Percentiles rank a stretch among this genome's conserved stretches.
phyloP scores from a whole-genome alignment of 2,329 filamentous ascomycete species.

The Thielaviopsis ethacetica region DNA sequence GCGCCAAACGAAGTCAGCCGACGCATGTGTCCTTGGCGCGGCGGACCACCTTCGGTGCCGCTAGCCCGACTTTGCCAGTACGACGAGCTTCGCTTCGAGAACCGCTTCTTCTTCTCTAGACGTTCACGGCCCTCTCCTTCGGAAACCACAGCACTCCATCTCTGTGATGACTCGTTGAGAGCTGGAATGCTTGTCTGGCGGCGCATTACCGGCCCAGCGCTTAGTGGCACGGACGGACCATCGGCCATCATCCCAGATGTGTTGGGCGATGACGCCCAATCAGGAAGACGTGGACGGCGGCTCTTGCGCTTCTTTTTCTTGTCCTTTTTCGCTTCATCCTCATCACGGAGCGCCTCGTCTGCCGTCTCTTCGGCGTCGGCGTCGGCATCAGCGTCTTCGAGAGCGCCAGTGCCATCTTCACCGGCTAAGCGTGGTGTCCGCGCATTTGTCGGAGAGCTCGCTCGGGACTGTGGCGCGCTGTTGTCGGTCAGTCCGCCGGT shows the following conservation, averaged over 20 bases:
- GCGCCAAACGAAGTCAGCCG: slow-evolving; percentile 50
- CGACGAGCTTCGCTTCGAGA: slow-evolving; percentile 3
- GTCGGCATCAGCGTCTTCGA: slow-evolving; percentile 48
- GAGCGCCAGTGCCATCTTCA: slow-evolving; percentile 30
- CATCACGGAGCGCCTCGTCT: slow-evolving; percentile 38
- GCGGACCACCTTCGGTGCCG: slow-evolving; percentile 6
- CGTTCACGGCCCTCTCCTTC: slow-evolving; percentile 59
- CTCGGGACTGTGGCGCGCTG: slow-evolving; percentile 16
- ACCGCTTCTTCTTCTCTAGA: slow-evolving; percentile 25
- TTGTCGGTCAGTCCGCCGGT: slow-evolving; percentile 15
- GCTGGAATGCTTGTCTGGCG: slow-evolving; percentile 53
- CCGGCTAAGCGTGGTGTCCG: slow-evolving; percentile 2
- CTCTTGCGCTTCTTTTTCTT: slow-evolving; percentile 50
- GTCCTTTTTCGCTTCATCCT: slow-evolving; percentile 31
- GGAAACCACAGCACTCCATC: slow-evolving; percentile 32
- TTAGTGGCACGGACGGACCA: slow-evolving; percentile 15
- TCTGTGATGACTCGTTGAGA: slow-evolving; percentile 39
- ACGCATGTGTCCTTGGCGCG: slow-evolving; percentile 39
- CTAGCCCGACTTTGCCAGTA: slow-evolving; percentile 7
- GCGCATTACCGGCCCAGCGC: slow-evolving; percentile 33
- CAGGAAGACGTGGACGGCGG: slow-evolving; percentile 34
- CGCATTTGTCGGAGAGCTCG: slow-evolving; percentile 6
- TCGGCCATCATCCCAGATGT: slow-evolving; percentile 31
- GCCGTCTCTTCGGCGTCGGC: slow-evolving; percentile 77
- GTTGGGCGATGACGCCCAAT: slow-evolving; percentile 45